Percentiles rank a stretch among this genome's conserved stretches.
Conservation (phyloP, 228 moss, liverwort and hornwort species). For the Sphagnum fallax region DNA sequence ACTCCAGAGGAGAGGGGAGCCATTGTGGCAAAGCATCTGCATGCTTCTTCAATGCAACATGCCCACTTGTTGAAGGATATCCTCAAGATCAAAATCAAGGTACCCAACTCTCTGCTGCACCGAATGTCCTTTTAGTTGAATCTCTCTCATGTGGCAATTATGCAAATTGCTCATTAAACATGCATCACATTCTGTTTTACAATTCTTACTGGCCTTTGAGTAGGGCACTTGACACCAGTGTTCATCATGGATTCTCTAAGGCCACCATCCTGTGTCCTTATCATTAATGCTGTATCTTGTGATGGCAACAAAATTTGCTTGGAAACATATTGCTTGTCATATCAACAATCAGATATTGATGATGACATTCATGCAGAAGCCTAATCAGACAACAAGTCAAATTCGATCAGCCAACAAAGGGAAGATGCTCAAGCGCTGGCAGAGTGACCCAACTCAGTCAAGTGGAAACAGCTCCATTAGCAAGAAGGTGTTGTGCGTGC, state of each 20-base stretch:
- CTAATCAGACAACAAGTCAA: background rate
- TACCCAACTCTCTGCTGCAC: background rate
- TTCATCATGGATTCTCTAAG: background rate
- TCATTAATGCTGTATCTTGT: no score
- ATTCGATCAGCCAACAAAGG: slow-evolving; percentile 1
- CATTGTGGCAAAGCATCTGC: slow-evolving; percentile 29
- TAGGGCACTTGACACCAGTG: background rate
- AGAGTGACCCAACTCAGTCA: background rate
- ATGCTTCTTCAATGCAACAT: slow-evolving; percentile 19
- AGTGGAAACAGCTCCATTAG: background rate
- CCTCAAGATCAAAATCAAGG: slow-evolving; percentile 38
- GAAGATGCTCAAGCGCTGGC: background rate
- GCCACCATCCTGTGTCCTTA: no score
- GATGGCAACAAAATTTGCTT: no score
- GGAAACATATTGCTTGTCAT: no score
- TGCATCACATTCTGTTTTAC: background rate
- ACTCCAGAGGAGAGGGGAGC: slow-evolving; percentile 34
- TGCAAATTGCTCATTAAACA: no score
- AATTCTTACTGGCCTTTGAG: background rate
- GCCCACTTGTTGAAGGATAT: slow-evolving; percentile 42
- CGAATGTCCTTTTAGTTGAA: no score
- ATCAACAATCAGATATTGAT: no score
- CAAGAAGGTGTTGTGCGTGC: no score
- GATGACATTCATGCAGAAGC: background rate
- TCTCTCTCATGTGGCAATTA: no score